Percentiles rank a stretch among this genome's conserved stretches.
Conservation (phyloP, 768 basidiomycete genomes). For the Phanerochaete sordida region DNA sequence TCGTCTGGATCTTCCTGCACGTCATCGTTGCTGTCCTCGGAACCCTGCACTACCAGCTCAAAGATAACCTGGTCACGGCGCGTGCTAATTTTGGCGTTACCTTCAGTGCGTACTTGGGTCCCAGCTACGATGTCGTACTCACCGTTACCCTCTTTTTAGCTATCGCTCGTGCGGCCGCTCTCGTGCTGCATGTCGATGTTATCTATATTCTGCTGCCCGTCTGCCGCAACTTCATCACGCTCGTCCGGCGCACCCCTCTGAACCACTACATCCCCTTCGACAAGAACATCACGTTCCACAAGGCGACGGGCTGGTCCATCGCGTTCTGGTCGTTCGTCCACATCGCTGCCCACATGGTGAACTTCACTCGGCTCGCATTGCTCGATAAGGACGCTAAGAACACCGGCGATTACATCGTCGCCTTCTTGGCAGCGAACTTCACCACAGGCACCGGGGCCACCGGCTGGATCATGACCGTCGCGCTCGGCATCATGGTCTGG, state of each 20-base stretch:
- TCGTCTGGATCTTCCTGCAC: slow-evolving; percentile 78
- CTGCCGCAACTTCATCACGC: slow-evolving; percentile 91
- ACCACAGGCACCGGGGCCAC: slow-evolving; percentile 77
- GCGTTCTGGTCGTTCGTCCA: slow-evolving; percentile 75
- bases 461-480: slow-evolving; percentile 84
- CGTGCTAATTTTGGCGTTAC: slow-evolving; percentile 70
- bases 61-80: slow-evolving; percentile 71
- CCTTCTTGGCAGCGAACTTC: slow-evolving; percentile 81
- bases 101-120: slow-evolving; percentile 51
- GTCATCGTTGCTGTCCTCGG: slow-evolving; percentile 74
- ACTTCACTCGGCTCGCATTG: slow-evolving; percentile 67
- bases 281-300: slow-evolving; percentile 89
- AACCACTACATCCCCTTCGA: slow-evolving; percentile 90
- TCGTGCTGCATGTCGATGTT: slow-evolving; percentile 88
- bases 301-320: slow-evolving; percentile 89
- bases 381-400: slow-evolving; percentile 50
- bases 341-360: slow-evolving; percentile 81
- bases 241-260: slow-evolving; percentile 82
- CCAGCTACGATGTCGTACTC: background rate
- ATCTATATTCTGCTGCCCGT: slow-evolving; percentile 93
- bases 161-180: slow-evolving; percentile 84
- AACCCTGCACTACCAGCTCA: slow-evolving; percentile 70
- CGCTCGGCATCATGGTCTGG: slow-evolving; percentile 76
- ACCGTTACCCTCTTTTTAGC: slow-evolving; percentile 37
- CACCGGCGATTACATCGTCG: slow-evolving; percentile 50